Conservation (phyloP, 768 basidiomycete genomes). For the Thelephora aurantiotincta region DNA sequence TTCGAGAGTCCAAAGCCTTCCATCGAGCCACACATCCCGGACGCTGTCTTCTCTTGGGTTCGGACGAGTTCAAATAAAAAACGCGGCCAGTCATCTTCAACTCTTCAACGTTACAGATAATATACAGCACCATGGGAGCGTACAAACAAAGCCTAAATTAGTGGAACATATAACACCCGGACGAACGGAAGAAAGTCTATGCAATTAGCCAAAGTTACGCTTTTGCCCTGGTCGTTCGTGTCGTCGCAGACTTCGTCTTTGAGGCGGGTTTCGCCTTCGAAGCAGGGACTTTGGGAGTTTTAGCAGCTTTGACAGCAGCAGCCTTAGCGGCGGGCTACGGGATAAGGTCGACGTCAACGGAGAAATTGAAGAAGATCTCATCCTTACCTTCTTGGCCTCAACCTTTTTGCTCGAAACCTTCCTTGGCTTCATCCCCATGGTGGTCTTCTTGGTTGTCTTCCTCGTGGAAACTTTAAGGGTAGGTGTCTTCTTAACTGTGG, state of each 20-base stretch:
- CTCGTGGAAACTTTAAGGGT: slow-evolving; percentile 15
- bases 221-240: slow-evolving; percentile 11
- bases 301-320: slow-evolving; percentile 15
- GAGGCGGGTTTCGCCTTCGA: too few relatives aligned
- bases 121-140: slow-evolving; percentile 5
- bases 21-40: too few relatives aligned
- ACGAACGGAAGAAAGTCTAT: background rate
- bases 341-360: background rate
- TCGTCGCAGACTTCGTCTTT: slow-evolving; percentile 13
- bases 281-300: slow-evolving; percentile 8
- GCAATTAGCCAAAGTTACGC: background rate
- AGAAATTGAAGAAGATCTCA: background rate
- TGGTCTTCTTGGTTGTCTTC: slow-evolving; percentile 17
- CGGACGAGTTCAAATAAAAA: too few relatives aligned
- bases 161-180: background rate
- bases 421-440: slow-evolving; percentile 15
- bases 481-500: slow-evolving; percentile 13
- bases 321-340: slow-evolving; percentile 17
- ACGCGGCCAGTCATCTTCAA: slow-evolving; percentile 10
- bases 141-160: slow-evolving; percentile 4
- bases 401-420: slow-evolving; percentile 19
- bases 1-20: too few relatives aligned
- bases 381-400: slow-evolving; percentile 20
- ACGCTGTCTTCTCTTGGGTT: too few relatives aligned
- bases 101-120: slow-evolving; percentile 4